Evolutionary conservation across 2,329 filamentous ascomycete genomes (phyloP).

Genomic region (Fusarium secorum): DNA sequence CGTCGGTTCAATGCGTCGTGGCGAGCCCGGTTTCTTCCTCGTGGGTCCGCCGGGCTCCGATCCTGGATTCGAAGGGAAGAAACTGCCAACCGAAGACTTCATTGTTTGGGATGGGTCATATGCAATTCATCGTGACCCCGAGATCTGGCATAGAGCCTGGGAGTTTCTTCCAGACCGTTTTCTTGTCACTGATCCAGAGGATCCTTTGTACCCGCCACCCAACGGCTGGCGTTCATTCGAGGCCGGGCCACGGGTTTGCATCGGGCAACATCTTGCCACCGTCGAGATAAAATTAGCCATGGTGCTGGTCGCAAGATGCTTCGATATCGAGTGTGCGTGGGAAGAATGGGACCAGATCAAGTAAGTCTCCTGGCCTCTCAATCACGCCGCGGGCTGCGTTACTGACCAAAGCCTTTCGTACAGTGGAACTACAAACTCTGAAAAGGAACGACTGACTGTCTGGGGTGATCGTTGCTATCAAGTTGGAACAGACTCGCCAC

Average conservation of each 20-base stretch:
- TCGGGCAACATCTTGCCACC: constrained; percentile 64
- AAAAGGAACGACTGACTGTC: constrained; percentile 42
- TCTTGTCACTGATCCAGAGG: constrained; percentile 27
- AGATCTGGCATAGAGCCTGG: constrained; percentile 21
- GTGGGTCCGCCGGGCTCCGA: constrained; percentile 13
- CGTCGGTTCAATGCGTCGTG: constrained; percentile 20
- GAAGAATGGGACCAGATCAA: constrained; percentile 29
- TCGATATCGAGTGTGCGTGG: constrained; percentile 30
- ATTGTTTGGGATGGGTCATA: constrained; percentile 25
- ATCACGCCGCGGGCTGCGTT: not conserved
- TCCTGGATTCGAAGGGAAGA: constrained; percentile 18
- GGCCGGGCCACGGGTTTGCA: constrained; percentile 61
- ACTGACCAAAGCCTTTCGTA: not conserved
- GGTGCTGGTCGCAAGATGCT: constrained; percentile 21
- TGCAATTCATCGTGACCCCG: constrained; percentile 23
- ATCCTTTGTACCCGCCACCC: constrained; percentile 18
- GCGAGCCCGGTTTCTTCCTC: constrained; percentile 43
- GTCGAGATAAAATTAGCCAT: constrained; percentile 41
- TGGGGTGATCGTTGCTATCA: constrained; percentile 45
- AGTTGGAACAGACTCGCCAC: constrained; percentile 49
- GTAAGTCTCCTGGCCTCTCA: not conserved
- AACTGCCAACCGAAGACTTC: constrained; percentile 44
- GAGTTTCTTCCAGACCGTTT: constrained; percentile 31
- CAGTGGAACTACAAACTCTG: not conserved
- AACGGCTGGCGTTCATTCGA: constrained; percentile 63